Conservation (phyloP, 78 protist species). For the Speleostelium caveatum region DNA sequence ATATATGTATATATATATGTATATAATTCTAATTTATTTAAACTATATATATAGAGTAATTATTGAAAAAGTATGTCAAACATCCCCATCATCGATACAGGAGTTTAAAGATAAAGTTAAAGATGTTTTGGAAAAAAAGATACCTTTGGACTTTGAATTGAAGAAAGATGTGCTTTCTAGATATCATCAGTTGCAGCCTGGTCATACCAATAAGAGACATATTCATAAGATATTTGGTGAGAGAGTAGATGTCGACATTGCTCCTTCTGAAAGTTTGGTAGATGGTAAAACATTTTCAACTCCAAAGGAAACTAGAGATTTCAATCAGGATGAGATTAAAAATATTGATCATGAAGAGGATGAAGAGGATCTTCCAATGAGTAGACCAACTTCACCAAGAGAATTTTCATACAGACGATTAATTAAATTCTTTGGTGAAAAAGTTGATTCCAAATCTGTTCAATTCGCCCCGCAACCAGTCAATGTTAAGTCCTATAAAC, state of each 20-base stretch:
- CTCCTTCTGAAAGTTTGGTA: not conserved
- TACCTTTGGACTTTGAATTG: not conserved
- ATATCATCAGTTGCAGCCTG: constrained; percentile 34
- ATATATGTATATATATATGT: too few relatives aligned
- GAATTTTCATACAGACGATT: constrained; percentile 24
- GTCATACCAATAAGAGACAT: constrained; percentile 26
- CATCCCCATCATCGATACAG: not conserved
- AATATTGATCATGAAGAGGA: not conserved
- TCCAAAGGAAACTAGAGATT: too few relatives aligned
- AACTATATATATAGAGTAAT: constrained; percentile 18
- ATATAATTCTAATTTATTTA: not conserved
- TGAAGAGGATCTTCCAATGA: not conserved
- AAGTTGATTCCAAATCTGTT: constrained; percentile 1
- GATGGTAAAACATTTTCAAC: not conserved
- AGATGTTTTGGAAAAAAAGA: not conserved
- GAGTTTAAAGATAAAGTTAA: constrained; percentile 15
- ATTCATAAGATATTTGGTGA: constrained; percentile 51
- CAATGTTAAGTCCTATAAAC: constrained; percentile 50
- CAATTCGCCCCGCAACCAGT: constrained; percentile 56
- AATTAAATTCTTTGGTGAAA: constrained; percentile 71
- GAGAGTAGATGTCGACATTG: constrained; percentile 17
- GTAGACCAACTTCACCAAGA: not conserved
- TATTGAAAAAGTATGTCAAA: constrained; percentile 9
- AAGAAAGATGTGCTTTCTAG: not conserved
- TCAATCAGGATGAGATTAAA: not conserved